Conservation (phyloP, 108 stramenopile genomes). For the Craspedostauros australis region DNA sequence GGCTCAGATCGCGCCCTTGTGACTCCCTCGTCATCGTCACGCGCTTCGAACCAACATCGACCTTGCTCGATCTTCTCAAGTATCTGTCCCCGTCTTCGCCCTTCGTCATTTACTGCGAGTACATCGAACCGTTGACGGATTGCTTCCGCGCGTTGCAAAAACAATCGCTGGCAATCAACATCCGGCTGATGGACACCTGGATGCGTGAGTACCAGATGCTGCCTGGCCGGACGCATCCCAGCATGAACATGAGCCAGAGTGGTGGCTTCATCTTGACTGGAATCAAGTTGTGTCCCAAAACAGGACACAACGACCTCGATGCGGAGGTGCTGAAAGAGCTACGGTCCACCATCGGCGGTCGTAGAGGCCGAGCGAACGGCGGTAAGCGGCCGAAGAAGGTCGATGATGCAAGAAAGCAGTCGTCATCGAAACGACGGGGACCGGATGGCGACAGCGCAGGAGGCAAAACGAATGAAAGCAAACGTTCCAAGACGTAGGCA, state of each 20-base stretch:
- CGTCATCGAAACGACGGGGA: too few species aligned
- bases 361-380: conserved; percentile 40
- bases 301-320: conserved; percentile 73
- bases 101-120: conserved; percentile 85
- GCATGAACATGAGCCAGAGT: conserved; percentile 87
- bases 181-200: conserved; percentile 82
- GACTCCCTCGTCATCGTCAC: conserved; percentile 73
- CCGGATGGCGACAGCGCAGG: too few species aligned
- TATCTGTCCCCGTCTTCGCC: conserved; percentile 76
- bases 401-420: too few species aligned
- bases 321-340: conserved; percentile 47
- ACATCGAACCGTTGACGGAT: conserved; percentile 76
- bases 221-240: conserved; percentile 83
- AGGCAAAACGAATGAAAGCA: too few species aligned
- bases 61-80: conserved; percentile 56
- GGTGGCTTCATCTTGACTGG: conserved; percentile 85
- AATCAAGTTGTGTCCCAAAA: conserved; percentile 69
- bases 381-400: conserved; percentile 11
- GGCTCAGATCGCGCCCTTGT: conserved; percentile 40
- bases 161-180: conserved; percentile 71
- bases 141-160: conserved; percentile 67
- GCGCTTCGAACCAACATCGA: conserved; percentile 63
- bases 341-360: conserved; percentile 41
- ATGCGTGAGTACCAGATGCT: conserved; percentile 88
- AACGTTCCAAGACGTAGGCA: too few species aligned